Evolutionary conservation across 2,329 filamentous ascomycete genomes (phyloP), one percentile per base, ranked within the genome.

Genomic region (Arthrobotrys pseudoclavata): DNA sequence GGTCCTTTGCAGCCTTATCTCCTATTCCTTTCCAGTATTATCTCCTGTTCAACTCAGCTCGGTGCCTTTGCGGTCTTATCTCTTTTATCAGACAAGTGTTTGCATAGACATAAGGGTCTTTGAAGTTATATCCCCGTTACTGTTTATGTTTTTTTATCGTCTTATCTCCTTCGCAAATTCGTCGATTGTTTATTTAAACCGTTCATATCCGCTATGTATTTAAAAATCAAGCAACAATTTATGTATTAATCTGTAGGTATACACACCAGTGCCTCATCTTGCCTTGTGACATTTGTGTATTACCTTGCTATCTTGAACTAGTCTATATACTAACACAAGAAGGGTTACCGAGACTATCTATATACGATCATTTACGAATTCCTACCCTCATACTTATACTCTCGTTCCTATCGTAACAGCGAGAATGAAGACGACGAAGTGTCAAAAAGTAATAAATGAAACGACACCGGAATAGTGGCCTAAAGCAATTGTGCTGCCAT

Each of bases 391-490:
- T n/a, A n/a, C n/a, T n/a, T n/a, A n/a, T n/a, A n/a, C n/a, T n/a
- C n/a, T n/a, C n/a, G n/a, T n/a, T n/a, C n/a, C n/a, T n/a, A n/a
- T n/a, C n/a, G n/a, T n/a, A n/a, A n/a, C n/a, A n/a, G n/a, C n/a
- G n/a, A n/a, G n/a, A n/a, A n/a, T n/a, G n/a, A n/a, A n/a, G n/a
- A n/a, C n/a, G n/a, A n/a, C n/a, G n/a, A n/a, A n/a, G n/a, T n/a
- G n/a, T 29, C 52, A 48, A 22, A 66, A 66, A 7, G 45, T 40
- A 31, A 53, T 24, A 7, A 66, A 37, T 26, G 12, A 24, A 3
- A 66, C 45, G 24, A 10, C 61, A 18, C 61, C 61, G 3, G 29
- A 7, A 22, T 5, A 1, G 5, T n/a, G 26, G 3, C 61, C 45
- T 24, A 66, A 22, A 15, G 2, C 10, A 52, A 64, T 37, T 0